Evolutionary conservation across 2,329 filamentous ascomycete genomes (phyloP).

Genomic region (Cladosporium sp.): DNA sequence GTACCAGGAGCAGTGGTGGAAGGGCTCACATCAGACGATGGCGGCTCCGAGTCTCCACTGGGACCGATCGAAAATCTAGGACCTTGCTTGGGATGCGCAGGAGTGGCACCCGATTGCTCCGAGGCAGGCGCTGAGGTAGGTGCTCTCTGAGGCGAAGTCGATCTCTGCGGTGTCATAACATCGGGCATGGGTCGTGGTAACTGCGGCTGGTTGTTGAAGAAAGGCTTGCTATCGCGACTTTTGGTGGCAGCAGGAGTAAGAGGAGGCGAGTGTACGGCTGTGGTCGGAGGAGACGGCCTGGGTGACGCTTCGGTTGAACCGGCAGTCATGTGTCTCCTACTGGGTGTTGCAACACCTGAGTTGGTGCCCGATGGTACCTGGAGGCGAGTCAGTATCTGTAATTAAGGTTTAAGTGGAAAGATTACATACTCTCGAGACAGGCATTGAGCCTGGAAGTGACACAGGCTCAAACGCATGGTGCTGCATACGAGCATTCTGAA

Average conservation of each 20-base stretch:
- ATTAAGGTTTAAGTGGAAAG: conserved; percentile 12
- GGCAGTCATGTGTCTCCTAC: conserved; percentile 42
- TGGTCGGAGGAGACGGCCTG: conserved; percentile 64
- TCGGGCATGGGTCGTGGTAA: conserved; percentile 43
- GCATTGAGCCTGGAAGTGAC: conserved; percentile 84
- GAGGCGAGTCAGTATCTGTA: conserved; percentile 22
- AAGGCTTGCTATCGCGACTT: conserved; percentile 42
- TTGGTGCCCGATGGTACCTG: conserved; percentile 53
- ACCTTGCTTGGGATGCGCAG: conserved; percentile 50
- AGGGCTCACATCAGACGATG: conserved; percentile 62
- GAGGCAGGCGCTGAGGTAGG: conserved; percentile 8
- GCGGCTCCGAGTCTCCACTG: conserved; percentile 53
- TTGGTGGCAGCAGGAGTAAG: conserved; percentile 18
- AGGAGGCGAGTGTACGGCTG: conserved; percentile 55
- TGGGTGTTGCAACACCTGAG: conserved; percentile 48
- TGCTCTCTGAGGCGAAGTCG: conserved; percentile 42
- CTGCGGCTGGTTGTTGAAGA: conserved; percentile 29
- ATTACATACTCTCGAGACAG: conserved; percentile 72
- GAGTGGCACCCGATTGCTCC: conserved; percentile 38
- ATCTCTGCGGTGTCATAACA: conserved; percentile 65
- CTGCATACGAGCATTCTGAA: conserved; percentile 81
- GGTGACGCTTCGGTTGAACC: conserved; percentile 61
- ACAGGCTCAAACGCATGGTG: conserved; percentile 89
- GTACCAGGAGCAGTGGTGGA: conserved; percentile 55
- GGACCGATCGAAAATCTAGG: conserved; percentile 60